A percentile compares a stretch with the other conserved stretches of the same genome.
Evolutionary conservation across 148 eudicot species (phyloP).

Genomic region (Heliosperma pusillum): DNA sequence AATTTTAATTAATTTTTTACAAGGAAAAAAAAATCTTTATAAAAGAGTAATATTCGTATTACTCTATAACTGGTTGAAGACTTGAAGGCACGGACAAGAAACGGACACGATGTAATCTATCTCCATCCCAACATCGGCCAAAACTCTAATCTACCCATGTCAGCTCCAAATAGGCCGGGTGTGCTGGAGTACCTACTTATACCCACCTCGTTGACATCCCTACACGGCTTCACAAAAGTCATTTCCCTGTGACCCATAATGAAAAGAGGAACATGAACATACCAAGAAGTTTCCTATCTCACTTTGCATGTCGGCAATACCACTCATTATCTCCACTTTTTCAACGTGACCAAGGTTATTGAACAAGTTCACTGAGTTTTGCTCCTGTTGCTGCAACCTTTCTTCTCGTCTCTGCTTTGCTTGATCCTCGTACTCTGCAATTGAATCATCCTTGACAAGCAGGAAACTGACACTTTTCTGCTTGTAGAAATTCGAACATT

Average conservation of each 20-base stretch:
- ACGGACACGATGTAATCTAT: neutral
- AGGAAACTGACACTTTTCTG: conserved; percentile 61
- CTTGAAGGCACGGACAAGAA: neutral
- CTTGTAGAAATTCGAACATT: conserved; percentile 50
- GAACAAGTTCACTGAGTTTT: conserved; percentile 54
- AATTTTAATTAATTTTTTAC: neutral
- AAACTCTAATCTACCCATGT: neutral
- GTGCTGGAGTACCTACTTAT: neutral
- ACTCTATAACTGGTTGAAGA: neutral
- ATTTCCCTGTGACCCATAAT: neutral
- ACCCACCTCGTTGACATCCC: neutral
- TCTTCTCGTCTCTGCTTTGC: conserved; percentile 84
- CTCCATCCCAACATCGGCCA: neutral
- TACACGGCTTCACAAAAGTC: neutral
- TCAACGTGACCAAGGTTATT: conserved; percentile 78
- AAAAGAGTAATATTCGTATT: no score
- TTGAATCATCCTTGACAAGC: conserved; percentile 78
- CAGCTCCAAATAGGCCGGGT: neutral
- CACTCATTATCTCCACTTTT: conserved; percentile 82
- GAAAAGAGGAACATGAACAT: conserved; percentile 15
- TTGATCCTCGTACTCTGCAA: conserved; percentile 82
- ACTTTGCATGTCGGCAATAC: conserved; percentile 88
- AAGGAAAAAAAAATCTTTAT: neutral
- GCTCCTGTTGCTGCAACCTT: conserved; percentile 72
- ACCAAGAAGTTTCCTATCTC: conserved; percentile 75